Percentiles rank a stretch among this genome's conserved stretches.
Evolutionary conservation across 257 asterid species (phyloP).

Genomic region (Scutellaria barbata): DNA sequence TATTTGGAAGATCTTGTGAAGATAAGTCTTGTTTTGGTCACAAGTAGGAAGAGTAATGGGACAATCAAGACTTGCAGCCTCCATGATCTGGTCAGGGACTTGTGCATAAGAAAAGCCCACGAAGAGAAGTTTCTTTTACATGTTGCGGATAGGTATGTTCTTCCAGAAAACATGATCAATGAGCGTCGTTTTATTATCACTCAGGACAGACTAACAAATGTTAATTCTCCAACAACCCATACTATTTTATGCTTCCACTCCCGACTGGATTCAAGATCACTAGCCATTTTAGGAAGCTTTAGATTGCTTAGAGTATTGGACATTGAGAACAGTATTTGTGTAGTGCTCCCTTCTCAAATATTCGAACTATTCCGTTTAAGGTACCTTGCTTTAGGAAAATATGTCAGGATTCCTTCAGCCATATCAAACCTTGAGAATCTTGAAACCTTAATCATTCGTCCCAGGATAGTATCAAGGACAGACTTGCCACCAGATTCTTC

Average conservation of each 20-base stretch:
- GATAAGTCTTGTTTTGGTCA: too few relatives aligned
- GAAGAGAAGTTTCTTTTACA: constrained; percentile 22
- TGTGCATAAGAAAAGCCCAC: constrained; percentile 21
- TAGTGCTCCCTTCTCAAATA: not conserved
- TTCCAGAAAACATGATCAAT: not conserved
- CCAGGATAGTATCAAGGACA: too few relatives aligned
- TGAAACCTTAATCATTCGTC: too few relatives aligned
- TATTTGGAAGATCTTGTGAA: too few relatives aligned
- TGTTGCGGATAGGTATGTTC: not conserved
- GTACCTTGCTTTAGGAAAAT: not conserved
- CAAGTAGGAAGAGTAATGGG: too few relatives aligned
- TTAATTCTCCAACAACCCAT: not conserved
- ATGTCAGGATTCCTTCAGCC: not conserved
- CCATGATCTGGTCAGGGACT: constrained; percentile 20
- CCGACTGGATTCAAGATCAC: not conserved
- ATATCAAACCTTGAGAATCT: too few relatives aligned
- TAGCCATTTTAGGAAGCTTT: not conserved
- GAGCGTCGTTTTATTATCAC: not conserved
- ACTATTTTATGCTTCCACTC: not conserved
- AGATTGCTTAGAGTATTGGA: constrained; percentile 20
- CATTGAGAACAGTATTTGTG: too few relatives aligned
- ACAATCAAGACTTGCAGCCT: constrained; percentile 16
- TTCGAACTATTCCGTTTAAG: constrained; percentile 8
- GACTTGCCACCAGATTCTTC: too few relatives aligned
- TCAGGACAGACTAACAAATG: not conserved